These are phyloP conservation scores for Pouteria campechiana DNA, from an alignment of 179 eudicot species.

Conservation along the genomic window DNA sequence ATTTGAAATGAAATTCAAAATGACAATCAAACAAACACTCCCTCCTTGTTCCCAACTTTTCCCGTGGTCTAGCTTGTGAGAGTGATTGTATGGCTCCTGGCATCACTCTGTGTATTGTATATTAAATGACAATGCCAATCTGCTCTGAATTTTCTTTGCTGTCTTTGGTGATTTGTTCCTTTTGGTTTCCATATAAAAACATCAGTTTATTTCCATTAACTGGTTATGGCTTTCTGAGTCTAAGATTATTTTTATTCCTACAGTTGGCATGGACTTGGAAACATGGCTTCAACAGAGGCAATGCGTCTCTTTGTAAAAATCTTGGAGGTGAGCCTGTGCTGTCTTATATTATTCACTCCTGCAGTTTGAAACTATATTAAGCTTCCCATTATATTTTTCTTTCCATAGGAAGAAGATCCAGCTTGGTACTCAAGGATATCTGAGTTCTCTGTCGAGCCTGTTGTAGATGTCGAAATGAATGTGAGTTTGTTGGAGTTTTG, in stretches of 20 bases:
- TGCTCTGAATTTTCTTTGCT: neutral
- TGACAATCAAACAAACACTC: too few species aligned
- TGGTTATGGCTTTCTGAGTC: neutral
- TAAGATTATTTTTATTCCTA: conserved; percentile 6
- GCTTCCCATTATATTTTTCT: too few species aligned
- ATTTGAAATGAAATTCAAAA: too few species aligned
- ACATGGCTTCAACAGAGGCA: conserved; percentile 91
- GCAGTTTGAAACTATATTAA: too few species aligned
- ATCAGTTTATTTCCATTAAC: neutral
- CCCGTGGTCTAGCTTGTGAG: too few species aligned
- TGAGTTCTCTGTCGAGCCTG: conserved; percentile 47
- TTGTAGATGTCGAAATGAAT: conserved; percentile 54
- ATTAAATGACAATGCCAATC: too few species aligned
- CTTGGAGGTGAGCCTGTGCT: conserved; percentile 51
- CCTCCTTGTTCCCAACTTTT: too few species aligned
- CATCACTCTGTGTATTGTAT: too few species aligned
- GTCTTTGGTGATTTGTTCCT: too few species aligned
- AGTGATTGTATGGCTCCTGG: too few species aligned
- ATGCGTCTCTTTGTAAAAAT: conserved; percentile 98
- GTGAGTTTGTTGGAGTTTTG: conserved; percentile 36
- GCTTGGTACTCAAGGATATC: conserved; percentile 93
- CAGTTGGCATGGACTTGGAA: conserved; percentile 92
- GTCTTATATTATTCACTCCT: neutral
- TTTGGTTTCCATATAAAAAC: too few species aligned
- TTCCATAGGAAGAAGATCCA: conserved; percentile 83